phyloP scores from a whole-genome alignment of 768 basidiomycete species.

The Trametes gibbosa region DNA sequence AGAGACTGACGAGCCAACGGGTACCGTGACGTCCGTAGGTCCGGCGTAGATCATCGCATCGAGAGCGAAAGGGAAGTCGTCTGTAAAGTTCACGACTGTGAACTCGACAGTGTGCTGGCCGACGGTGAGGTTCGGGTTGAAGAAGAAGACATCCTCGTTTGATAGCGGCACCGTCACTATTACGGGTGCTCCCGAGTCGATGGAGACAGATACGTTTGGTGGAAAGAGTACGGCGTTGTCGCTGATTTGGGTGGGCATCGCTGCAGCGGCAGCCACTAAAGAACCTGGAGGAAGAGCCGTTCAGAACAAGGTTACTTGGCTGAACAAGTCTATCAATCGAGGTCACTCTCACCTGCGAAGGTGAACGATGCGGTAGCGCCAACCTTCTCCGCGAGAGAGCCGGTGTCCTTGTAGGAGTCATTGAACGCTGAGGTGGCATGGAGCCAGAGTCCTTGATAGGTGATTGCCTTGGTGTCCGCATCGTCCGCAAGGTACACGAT shows the following conservation, averaged over 20 bases:
- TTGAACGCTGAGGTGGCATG: background rate
- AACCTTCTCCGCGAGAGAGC: background rate
- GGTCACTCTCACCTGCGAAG: background rate
- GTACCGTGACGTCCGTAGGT: background rate
- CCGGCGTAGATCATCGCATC: background rate
- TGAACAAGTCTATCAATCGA: no score
- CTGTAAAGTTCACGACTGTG: background rate
- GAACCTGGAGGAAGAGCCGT: no score
- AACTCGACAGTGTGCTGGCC: background rate
- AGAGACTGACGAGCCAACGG: background rate
- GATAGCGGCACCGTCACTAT: background rate
- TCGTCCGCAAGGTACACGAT: slow-evolving; percentile 2
- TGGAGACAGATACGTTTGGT: background rate
- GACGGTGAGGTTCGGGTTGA: background rate
- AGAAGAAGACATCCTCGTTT: background rate
- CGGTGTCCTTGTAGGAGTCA: background rate
- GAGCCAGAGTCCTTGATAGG: background rate
- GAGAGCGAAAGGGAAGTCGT: slow-evolving; percentile 3
- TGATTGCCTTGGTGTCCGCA: background rate
- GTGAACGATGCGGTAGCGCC: no score
- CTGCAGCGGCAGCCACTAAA: background rate
- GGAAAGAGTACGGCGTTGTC: background rate
- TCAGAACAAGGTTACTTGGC: background rate
- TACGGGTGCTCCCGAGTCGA: background rate
- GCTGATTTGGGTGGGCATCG: background rate